Evolutionary conservation across 768 basidiomycete species (phyloP).

Genomic region (Pleurotus citrinopileatus): DNA sequence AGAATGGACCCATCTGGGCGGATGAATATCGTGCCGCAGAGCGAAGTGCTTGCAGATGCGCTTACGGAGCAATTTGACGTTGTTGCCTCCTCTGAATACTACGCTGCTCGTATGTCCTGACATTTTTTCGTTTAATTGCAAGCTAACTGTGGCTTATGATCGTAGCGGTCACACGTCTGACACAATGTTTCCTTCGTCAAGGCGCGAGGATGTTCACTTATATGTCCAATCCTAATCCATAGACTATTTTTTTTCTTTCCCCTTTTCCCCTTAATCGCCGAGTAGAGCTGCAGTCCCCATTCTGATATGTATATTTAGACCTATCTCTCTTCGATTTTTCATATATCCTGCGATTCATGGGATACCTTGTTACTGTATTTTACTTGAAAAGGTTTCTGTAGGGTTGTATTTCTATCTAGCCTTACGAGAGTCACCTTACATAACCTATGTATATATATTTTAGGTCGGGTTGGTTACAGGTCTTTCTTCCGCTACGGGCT

Average conservation of each 20-base stretch:
- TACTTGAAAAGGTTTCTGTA: background rate
- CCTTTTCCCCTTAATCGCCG: background rate
- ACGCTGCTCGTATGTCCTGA: constrained; percentile 60
- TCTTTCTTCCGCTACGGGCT: too few relatives aligned
- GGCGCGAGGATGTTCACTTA: constrained; percentile 50
- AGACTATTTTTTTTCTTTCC: background rate
- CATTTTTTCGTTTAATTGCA: background rate
- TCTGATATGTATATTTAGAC: too few relatives aligned
- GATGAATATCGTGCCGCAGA: constrained; percentile 53
- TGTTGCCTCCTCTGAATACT: constrained; percentile 67
- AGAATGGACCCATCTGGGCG: constrained; percentile 50
- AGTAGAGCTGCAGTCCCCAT: too few relatives aligned
- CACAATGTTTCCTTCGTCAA: constrained; percentile 51
- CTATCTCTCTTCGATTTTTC: too few relatives aligned
- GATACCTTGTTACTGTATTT: too few relatives aligned
- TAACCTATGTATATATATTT: too few relatives aligned
- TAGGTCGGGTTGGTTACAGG: too few relatives aligned
- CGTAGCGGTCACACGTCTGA: constrained; percentile 46
- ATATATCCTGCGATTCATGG: too few relatives aligned
- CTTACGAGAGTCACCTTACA: too few relatives aligned
- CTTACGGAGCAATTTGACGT: constrained; percentile 79
- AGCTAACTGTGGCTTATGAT: background rate
- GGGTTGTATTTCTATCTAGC: too few relatives aligned
- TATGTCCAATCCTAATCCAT: constrained; percentile 25
- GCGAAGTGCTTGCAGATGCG: constrained; percentile 67